These are phyloP conservation scores for Closterium sp. DNA, from an alignment of 139 green algal genomes.

Conservation along the genomic window DNA sequence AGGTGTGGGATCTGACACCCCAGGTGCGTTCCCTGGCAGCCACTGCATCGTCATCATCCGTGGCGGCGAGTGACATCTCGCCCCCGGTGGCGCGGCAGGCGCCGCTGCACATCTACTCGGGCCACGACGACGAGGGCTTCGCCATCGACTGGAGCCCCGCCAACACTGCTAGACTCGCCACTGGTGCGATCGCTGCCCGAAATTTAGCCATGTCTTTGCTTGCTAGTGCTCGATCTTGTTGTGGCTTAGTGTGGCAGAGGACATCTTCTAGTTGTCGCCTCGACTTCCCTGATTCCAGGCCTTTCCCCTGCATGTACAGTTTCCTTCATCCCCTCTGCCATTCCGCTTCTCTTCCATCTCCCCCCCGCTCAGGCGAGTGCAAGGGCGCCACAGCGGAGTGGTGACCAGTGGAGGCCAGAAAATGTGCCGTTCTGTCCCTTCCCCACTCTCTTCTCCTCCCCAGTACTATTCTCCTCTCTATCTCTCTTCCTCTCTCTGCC, in stretches of 20 bases:
- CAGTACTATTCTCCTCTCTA: neutral
- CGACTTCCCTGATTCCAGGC: no score
- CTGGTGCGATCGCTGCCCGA: conserved; percentile 40
- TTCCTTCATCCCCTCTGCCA: no score
- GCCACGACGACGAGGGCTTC: conserved; percentile 81
- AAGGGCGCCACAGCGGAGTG: no score
- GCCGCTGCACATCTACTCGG: conserved; percentile 51
- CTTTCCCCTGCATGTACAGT: no score
- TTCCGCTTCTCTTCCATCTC: no score
- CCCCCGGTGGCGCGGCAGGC: conserved; percentile 34
- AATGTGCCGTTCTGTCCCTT: no score
- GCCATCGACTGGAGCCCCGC: conserved; percentile 90
- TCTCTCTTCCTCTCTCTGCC: neutral
- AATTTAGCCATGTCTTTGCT: no score
- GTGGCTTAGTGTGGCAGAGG: neutral
- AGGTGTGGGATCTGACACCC: conserved; percentile 70
- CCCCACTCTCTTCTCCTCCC: neutral
- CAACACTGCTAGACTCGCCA: conserved; percentile 70
- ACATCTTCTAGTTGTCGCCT: no score
- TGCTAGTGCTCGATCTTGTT: neutral
- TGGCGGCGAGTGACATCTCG: neutral
- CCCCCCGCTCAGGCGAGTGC: no score
- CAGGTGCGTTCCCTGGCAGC: conserved; percentile 67
- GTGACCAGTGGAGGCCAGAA: no score
- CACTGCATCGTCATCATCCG: conserved; percentile 45